These are phyloP conservation scores for Leptographium lundbergii DNA, from an alignment of 2,329 filamentous ascomycete genomes.

Conservation along the genomic window DNA sequence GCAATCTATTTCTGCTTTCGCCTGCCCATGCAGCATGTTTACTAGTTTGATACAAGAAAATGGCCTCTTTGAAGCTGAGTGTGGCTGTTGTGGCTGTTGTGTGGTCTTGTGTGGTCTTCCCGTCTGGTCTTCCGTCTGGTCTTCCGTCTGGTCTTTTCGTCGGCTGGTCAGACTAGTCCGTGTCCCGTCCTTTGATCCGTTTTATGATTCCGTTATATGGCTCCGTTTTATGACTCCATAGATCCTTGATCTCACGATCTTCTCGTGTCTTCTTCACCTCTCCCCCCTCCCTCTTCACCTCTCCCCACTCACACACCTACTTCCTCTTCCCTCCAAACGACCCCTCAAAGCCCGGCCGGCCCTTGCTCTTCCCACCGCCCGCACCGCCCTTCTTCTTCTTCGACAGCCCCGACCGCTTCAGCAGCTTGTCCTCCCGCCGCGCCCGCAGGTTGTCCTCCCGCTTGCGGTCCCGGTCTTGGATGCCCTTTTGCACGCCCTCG, in stretches of 20 bases:
- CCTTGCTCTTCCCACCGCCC: constrained; percentile 17
- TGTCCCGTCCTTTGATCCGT: background rate
- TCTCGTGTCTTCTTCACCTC: background rate
- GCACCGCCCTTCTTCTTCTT: constrained; percentile 36
- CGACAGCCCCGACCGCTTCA: constrained; percentile 35
- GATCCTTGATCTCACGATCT: background rate
- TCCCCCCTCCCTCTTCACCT: background rate
- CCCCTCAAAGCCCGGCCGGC: constrained; percentile 54
- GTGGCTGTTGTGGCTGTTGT: too few relatives aligned
- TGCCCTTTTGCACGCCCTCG: constrained; percentile 60
- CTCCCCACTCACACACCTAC: constrained; percentile 10
- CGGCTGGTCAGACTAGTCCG: too few relatives aligned
- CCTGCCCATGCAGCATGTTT: background rate
- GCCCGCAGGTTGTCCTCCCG: constrained; percentile 66
- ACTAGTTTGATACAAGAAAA: background rate
- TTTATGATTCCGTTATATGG: background rate
- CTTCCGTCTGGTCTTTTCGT: too few relatives aligned
- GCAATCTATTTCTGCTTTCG: background rate
- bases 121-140: too few relatives aligned
- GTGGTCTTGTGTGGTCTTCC: too few relatives aligned
- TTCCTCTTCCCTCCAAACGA: constrained; percentile 51
- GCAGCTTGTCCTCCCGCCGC: constrained; percentile 58
- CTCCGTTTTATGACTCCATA: too few relatives aligned
- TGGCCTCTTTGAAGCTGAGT: background rate
- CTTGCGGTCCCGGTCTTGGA: constrained; percentile 71